Evolutionary conservation across 768 basidiomycete genomes (phyloP), one percentile per base, ranked within the genome.

Genomic region (Piloderma croceum): DNA sequence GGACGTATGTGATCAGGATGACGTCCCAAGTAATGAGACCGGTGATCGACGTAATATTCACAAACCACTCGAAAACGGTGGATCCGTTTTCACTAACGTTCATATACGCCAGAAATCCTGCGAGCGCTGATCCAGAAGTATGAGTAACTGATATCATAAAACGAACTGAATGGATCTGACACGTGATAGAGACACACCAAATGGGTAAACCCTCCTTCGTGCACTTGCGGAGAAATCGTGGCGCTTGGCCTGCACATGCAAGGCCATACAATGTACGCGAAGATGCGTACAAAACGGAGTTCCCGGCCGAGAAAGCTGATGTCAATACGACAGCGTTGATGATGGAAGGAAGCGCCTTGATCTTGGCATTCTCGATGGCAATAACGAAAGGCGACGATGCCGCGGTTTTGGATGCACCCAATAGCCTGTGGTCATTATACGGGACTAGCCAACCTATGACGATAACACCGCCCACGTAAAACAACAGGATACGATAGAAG

Each of bases 401-500:
- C 13, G 78, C 79, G 3, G 67, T 58, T 41, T 71, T 67, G 6
- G 64, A 72, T 7, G 71, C 70, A 13, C 64, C 55, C 52, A 70
- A 67, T 22, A 76, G 56, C 23, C 71, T 64, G 20, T 70, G 52
- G 49, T 77, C 62, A 19, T 71, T 77, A 46, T 74, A 77, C 10
- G 82, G 81, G 19, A 88, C 81, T 39, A 80, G 69, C 40, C 89
- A 60, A 34, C 83, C 77, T 51, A 88, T 82, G 18, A 83, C 76
- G 46, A 84, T 81, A 5, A 88, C 78, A 10, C 76, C 73, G 17
- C 77, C 77, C 33, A 86, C 72, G 53, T 85, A 88, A 70, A 89
- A 76, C 32, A 79, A 46, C 25, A 69, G 50, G 44, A 71, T 74
- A 36, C 77, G 74, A 53, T 69, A 74, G 61, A 81, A 83, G 21